These are phyloP conservation scores for Vanilla planifolia DNA, from an alignment of 106 monocot genomes.

Conservation along the genomic window DNA sequence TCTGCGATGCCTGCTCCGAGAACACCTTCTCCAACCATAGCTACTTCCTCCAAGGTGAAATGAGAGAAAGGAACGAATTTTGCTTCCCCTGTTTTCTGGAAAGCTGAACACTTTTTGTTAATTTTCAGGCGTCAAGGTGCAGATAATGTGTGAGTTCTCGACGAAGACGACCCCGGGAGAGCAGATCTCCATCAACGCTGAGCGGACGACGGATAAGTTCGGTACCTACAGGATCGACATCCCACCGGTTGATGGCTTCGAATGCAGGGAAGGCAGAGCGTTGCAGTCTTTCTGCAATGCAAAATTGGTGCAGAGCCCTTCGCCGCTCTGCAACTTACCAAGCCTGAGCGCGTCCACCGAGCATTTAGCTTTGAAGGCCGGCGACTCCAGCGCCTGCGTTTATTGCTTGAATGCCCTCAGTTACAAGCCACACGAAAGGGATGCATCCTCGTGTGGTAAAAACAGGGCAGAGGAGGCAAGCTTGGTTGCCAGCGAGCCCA, in stretches of 20 bases:
- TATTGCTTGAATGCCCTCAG: slow-evolving; percentile 78
- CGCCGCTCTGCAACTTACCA: slow-evolving; percentile 55
- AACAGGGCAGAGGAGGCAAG: background rate
- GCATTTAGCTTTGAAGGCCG: slow-evolving; percentile 41
- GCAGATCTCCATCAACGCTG: slow-evolving; percentile 46
- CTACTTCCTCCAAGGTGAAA: slow-evolving; percentile 73
- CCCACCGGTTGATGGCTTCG: slow-evolving; percentile 71
- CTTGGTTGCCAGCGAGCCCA: background rate
- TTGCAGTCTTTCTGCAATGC: slow-evolving; percentile 68
- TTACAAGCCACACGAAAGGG: slow-evolving; percentile 58
- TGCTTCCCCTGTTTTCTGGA: background rate
- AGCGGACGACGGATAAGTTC: slow-evolving; percentile 54
- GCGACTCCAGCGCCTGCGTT: slow-evolving; percentile 35
- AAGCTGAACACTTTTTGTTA: background rate
- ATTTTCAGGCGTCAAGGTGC: slow-evolving; percentile 65
- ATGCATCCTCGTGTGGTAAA: slow-evolving; percentile 17
- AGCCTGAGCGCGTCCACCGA: slow-evolving; percentile 47
- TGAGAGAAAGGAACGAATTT: background rate
- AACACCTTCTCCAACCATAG: slow-evolving; percentile 88
- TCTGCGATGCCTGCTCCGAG: slow-evolving; percentile 85
- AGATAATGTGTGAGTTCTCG: slow-evolving; percentile 62
- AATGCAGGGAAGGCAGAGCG: slow-evolving; percentile 44
- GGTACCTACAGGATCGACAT: slow-evolving; percentile 74
- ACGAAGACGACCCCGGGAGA: slow-evolving; percentile 25
- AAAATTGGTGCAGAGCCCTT: slow-evolving; percentile 46